Evolutionary conservation across 371 early-diverging fungal species (phyloP), one percentile per base, ranked within the genome.

Genomic region (Fennellomyces sp.): DNA sequence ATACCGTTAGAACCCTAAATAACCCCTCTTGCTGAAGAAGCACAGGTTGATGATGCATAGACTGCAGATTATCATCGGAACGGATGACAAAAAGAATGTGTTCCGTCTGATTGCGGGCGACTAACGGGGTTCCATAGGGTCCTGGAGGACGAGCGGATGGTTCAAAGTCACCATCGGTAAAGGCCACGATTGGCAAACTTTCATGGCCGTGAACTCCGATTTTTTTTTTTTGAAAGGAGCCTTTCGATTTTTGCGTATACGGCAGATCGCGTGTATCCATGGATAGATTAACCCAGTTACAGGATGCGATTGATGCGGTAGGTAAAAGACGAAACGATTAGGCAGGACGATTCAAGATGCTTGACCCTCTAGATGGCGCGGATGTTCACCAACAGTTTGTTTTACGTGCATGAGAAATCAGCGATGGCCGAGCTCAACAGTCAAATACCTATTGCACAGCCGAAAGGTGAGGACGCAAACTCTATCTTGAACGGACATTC

Each of bases 241-340:
- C n/a, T n/a, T n/a, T n/a, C n/a, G n/a, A n/a, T n/a, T n/a, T n/a
- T n/a, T 28, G 29, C 51, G 17, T 51, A 29, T 17, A 51, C n/a
- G n/a, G n/a, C n/a, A n/a, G n/a, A n/a, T n/a, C 15, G 23, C n/a
- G 19, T 41, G 19, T 41, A 41, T 19, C 42, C 47, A 78, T 70
- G 78, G 78, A 28, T 70, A 72, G 23, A 56, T 68, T 56, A 59
- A 86, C 86, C 17, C 86, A 86, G 60, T 60, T 86, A n/a, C 86
- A 86, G 62, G 83, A 86, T 75, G 78, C 84, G 7, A 82, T 86
- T 58, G 86, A 86, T 64, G 71, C 81, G 36, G 80, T 73, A 75
- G 19, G 62, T 56, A 5, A 17, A 7, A 58, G 19, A 51, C 21
- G 23, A 17, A 5, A 28, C 31, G n/a, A 2, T 31, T 41, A 29